Evolutionary conservation across 371 early-diverging fungal species (phyloP), one percentile per base, ranked within the genome.

Genomic region (Phascolomyces articulosus): DNA sequence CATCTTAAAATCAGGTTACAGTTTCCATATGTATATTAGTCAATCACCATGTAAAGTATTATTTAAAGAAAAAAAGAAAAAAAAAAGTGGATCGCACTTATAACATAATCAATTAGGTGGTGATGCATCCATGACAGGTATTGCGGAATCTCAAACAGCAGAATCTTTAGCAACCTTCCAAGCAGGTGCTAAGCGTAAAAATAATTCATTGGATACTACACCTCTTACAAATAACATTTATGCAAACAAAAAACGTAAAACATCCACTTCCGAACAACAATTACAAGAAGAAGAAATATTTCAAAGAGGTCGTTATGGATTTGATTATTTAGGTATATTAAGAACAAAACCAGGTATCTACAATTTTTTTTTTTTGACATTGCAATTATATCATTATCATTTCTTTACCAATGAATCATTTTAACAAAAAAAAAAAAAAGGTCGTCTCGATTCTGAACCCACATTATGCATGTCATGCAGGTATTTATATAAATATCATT

Each of bases 391-490:
- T n/a, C n/a, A n/a, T n/a, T n/a, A n/a, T n/a, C n/a, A n/a, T 58
- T 28, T 44, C 23, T 11, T 23, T n/a, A 23, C 29, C 24, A n/a
- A 27, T 29, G 28, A 20, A 49, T 38, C 44, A n/a, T 44, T 11
- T 34, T 34, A 34, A 6, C 11, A 34, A 34, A 34, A 9, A 9
- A 2, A 34, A 9, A 34, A 6, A 34, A 47, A 58, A 68, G 89
- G 91, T 16, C 78, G 94, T 18, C 65, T 82, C 3, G 94, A 93
- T 72, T 86, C 93, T 20, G 91, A 91, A 47, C 91, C 92, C 16
- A 89, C 91, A 0, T 62, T 86, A 26, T 91, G 87, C 70, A 92
- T 95, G 94, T 91, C 92, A 18, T 95, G 95, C 81, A 90, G 87
- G 89, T 87, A 73, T 34, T 9, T 34, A 34, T 34, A 34, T 34